Evolutionary conservation across 2,329 filamentous ascomycete species (phyloP), one percentile per base, ranked within the genome.

Genomic region (Aspergillus phoenicis): DNA sequence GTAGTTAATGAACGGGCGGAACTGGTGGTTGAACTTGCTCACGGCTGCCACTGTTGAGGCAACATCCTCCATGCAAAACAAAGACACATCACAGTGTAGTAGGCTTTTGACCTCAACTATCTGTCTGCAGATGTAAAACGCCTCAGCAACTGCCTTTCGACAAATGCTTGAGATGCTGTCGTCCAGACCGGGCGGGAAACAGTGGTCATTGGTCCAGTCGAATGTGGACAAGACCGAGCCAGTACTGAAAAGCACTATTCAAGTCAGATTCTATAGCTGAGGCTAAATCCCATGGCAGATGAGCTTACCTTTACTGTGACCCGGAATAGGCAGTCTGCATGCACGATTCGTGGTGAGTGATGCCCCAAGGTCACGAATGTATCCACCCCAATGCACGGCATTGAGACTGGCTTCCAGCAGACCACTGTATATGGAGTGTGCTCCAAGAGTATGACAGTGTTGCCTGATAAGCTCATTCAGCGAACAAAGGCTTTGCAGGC

Each of bases 331-430:
- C 22, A 70, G 47, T 39, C 54, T 67, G 33, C 66, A 69, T 22
- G 54, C 36, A 5, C 62, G 58, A 39, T 64, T 28, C 22, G 49
- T 59, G 15, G 62, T 60, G 4, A 71, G 61, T 15, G 64, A 64
- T 30, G 67, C 69, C 10, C 68, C 69, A 8, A 64, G 68, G 38
- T 70, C 68, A 15, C 69, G 69, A 30, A 71, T 63, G 55, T 69
- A 70, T 1, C 53, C 66, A 55, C 66, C 62, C 69, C 68, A 69
- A 5, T 64, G 64, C 17, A 68, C 36, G 30, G 70, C 43, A 24
- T 51, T 64, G 26, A 70, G 51, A 15, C 68, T 66, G 20, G 67
- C 57, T 8, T 69, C 64, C n/a, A 63, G 51, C 11, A 69, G 60
- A 17, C 45, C 41, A 7, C 53, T 52, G 45, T 71, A 70, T 26